phyloP scores from a whole-genome alignment of 1,284 basidiomycete genomes.

The Sparassis latifolia region DNA sequence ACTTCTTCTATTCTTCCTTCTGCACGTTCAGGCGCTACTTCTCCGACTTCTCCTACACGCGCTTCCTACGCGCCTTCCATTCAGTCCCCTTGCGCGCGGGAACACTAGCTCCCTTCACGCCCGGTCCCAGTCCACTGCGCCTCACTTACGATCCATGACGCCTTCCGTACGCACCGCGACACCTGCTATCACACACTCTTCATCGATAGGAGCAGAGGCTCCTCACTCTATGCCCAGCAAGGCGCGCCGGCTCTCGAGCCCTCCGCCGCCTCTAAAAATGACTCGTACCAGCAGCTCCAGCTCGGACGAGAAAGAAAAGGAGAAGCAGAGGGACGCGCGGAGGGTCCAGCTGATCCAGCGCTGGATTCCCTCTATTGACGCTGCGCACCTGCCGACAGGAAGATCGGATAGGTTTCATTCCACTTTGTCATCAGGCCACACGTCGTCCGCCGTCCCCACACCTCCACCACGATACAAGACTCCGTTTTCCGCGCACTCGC shows the following conservation, averaged over 20 bases:
- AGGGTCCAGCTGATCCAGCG: constrained; percentile 26
- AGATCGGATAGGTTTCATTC: constrained; percentile 13
- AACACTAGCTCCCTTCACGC: constrained; percentile 20
- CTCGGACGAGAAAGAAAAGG: constrained; percentile 25
- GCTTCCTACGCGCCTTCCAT: constrained; percentile 17
- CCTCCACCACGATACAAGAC: constrained; percentile 25
- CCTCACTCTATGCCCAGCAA: constrained; percentile 21
- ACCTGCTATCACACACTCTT: constrained; percentile 13
- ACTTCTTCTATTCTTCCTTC: constrained; percentile 14
- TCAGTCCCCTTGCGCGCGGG: constrained; percentile 19
- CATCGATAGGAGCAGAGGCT: constrained; percentile 15
- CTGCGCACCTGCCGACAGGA: constrained; percentile 22
- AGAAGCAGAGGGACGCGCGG: constrained; percentile 21
- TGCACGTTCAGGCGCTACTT: constrained; percentile 25
- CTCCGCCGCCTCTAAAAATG: constrained; percentile 26
- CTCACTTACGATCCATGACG: constrained; percentile 21
- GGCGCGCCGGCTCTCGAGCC: constrained; percentile 22
- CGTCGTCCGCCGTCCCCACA: constrained; percentile 14
- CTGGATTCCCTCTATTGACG: constrained; percentile 25
- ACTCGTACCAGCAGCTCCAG: constrained; percentile 26
- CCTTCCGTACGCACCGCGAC: constrained; percentile 23
- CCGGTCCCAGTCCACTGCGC: constrained; percentile 17
- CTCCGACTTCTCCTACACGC: constrained; percentile 24
- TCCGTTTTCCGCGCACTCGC: constrained; percentile 22
- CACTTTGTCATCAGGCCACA: constrained; percentile 2